Conservation (phyloP, 345 rosid genomes). For the Eutrema heterophyllum region DNA sequence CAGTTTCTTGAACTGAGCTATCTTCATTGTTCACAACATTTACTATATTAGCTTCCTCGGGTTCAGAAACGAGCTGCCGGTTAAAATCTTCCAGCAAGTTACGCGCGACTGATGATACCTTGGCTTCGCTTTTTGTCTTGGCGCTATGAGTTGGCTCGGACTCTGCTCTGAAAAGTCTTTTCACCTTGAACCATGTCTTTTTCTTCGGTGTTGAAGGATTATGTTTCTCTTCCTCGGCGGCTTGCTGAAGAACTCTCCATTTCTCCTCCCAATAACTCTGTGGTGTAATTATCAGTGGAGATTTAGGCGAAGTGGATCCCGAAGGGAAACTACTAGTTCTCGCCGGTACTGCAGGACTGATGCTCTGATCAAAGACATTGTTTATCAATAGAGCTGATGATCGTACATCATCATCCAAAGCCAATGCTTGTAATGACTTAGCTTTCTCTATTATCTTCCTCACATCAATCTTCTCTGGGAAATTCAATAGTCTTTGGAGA, state of each 20-base stretch:
- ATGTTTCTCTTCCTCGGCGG: slow-evolving; percentile 62
- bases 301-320: slow-evolving; percentile 55
- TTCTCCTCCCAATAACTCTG: slow-evolving; percentile 96
- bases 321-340: slow-evolving; percentile 52
- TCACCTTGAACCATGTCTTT: slow-evolving; percentile 72
- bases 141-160: slow-evolving; percentile 55
- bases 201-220: slow-evolving; percentile 40
- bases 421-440: slow-evolving; percentile 63
- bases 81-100: slow-evolving; percentile 76
- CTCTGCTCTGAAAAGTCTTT: slow-evolving; percentile 59
- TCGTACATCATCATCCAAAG: slow-evolving; percentile 43
- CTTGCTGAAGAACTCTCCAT: slow-evolving; percentile 56
- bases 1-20: slow-evolving; percentile 3
- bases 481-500: slow-evolving; percentile 81
- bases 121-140: slow-evolving; percentile 34
- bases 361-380: slow-evolving; percentile 22
- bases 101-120: slow-evolving; percentile 48
- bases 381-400: slow-evolving; percentile 25
- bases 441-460: slow-evolving; percentile 61
- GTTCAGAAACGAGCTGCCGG: slow-evolving; percentile 45
- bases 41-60: slow-evolving; percentile 18
- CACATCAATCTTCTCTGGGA: slow-evolving; percentile 68
- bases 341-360: slow-evolving; percentile 26
- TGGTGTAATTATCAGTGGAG: slow-evolving; percentile 54
- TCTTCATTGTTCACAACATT: slow-evolving; percentile 14